Evolutionary conservation across 2,329 filamentous ascomycete genomes (phyloP).

Genomic region (Trichoderma asperellum): DNA sequence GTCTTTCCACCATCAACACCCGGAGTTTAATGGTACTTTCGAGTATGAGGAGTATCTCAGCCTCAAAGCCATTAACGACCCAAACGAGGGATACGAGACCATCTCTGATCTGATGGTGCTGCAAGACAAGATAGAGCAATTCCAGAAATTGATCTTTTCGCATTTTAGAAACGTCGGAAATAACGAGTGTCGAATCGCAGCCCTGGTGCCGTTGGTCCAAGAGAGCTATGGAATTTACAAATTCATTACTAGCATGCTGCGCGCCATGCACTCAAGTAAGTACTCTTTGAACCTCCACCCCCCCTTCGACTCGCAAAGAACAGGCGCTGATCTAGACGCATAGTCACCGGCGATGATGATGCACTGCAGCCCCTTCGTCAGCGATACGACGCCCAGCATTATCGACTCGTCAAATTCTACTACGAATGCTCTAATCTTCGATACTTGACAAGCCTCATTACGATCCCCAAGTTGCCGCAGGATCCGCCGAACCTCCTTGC

Average conservation of each 20-base stretch:
- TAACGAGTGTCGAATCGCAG: slow-evolving; percentile 95
- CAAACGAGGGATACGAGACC: slow-evolving; percentile 96
- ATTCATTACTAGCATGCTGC: slow-evolving; percentile 98
- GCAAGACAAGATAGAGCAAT: slow-evolving; percentile 97
- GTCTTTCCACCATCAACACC: slow-evolving; percentile 93
- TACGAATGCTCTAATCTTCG: slow-evolving; percentile 98
- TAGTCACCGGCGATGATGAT: slow-evolving; percentile 89
- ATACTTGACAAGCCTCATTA: slow-evolving; percentile 94
- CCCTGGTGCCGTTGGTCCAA: slow-evolving; percentile 88
- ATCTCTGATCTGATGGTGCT: slow-evolving; percentile 95
- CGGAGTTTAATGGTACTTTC: slow-evolving; percentile 97
- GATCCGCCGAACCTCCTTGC: slow-evolving; percentile 87
- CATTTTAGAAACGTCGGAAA: slow-evolving; percentile 90
- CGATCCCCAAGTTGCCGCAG: slow-evolving; percentile 91
- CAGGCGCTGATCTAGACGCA: slow-evolving; percentile 32
- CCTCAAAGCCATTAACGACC: slow-evolving; percentile 96
- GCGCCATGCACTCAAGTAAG: slow-evolving; percentile 94
- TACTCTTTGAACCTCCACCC: slow-evolving; percentile 27
- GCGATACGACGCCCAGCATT: slow-evolving; percentile 93
- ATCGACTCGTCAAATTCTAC: slow-evolving; percentile 96
- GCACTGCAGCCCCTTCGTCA: slow-evolving; percentile 85
- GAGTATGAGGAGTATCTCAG: slow-evolving; percentile 99
- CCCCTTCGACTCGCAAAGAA: neutral
- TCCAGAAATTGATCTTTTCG: slow-evolving; percentile 97
- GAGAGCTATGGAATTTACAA: slow-evolving; percentile 99